These are phyloP conservation scores for Cryptococcus floricola DNA, from an alignment of 1,284 basidiomycete genomes.

Conservation along the genomic window DNA sequence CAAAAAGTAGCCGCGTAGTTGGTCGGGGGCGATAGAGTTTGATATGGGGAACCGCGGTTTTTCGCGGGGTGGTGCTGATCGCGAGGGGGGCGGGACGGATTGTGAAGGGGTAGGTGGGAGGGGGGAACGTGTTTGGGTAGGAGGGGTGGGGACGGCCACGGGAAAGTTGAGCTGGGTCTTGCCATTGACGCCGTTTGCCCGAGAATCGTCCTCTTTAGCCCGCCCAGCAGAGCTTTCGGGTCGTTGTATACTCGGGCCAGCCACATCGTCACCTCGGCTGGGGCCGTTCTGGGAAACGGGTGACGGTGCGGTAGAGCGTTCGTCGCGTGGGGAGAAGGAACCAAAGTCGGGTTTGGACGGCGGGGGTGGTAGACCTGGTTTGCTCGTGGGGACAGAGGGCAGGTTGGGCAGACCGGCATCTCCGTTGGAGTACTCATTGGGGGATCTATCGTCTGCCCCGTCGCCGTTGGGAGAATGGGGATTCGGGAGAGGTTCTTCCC, in stretches of 20 bases:
- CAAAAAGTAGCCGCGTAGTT: constrained; percentile 60
- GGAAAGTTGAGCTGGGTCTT: constrained; percentile 13
- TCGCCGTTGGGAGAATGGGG: not conserved
- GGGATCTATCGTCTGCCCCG: not conserved
- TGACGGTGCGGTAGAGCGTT: too few relatives aligned
- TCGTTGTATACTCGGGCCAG: too few relatives aligned
- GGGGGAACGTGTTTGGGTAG: not conserved
- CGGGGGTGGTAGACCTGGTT: constrained; percentile 21
- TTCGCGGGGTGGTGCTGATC: not conserved
- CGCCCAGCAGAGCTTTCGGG: constrained; percentile 5
- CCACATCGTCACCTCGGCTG: constrained; percentile 4
- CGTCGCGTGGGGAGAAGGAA: constrained; percentile 1
- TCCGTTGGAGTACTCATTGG: not conserved
- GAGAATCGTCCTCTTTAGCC: not conserved
- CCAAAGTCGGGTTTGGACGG: constrained; percentile 19
- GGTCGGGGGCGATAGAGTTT: constrained; percentile 60
- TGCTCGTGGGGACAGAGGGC: constrained; percentile 1
- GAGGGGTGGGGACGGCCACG: constrained; percentile 17
- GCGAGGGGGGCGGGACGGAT: not conserved
- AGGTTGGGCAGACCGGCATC: constrained; percentile 16
- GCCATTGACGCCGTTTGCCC: not conserved
- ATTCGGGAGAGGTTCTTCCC: constrained; percentile 14
- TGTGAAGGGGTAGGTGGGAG: not conserved
- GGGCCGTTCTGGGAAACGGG: not conserved
- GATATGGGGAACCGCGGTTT: constrained; percentile 55